Percentiles rank a stretch among this genome's conserved stretches.
These are phyloP conservation scores for Leccinum rimulosum DNA, from an alignment of 768 basidiomycete genomes.

Conservation along the genomic window DNA sequence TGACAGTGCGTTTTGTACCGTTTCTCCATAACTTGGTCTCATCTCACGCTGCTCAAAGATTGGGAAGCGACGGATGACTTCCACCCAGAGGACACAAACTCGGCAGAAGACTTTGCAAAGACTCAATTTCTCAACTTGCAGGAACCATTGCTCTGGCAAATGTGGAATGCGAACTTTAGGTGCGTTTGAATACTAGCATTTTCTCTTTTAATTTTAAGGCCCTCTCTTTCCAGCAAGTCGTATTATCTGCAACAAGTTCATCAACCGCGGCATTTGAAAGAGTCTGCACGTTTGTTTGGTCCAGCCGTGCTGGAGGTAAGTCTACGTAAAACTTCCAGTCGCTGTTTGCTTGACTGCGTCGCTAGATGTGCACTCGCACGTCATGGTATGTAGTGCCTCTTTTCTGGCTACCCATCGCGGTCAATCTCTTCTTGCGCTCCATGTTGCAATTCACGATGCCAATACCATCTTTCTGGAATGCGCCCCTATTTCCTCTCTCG, in stretches of 20 bases:
- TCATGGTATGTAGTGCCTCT: slow-evolving; percentile 92
- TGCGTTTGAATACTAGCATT: slow-evolving; percentile 26
- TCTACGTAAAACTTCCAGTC: background rate
- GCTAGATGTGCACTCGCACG: slow-evolving; percentile 76
- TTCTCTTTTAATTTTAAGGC: background rate
- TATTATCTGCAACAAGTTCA: slow-evolving; percentile 97
- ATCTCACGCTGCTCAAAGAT: slow-evolving; percentile 42
- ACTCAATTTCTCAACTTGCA: slow-evolving; percentile 90
- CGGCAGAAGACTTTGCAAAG: slow-evolving; percentile 76
- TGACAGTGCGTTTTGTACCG: slow-evolving; percentile 57
- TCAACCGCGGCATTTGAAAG: slow-evolving; percentile 84
- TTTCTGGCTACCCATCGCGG: slow-evolving; percentile 86
- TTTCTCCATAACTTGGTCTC: slow-evolving; percentile 6
- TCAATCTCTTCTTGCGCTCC: slow-evolving; percentile 80
- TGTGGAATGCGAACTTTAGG: slow-evolving; percentile 88
- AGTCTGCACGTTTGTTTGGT: slow-evolving; percentile 87
- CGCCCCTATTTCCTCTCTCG: slow-evolving; percentile 55
- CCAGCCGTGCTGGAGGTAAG: slow-evolving; percentile 75
- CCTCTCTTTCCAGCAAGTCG: slow-evolving; percentile 59
- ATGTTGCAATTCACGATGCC: slow-evolving; percentile 74
- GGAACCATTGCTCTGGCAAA: slow-evolving; percentile 79
- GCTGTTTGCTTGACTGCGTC: background rate
- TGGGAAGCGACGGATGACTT: slow-evolving; percentile 92
- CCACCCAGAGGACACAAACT: slow-evolving; percentile 86
- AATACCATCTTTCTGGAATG: slow-evolving; percentile 58